Evolutionary conservation across 441 rosid genomes (phyloP).

Genomic region (Euphorbia neoarborescens): DNA sequence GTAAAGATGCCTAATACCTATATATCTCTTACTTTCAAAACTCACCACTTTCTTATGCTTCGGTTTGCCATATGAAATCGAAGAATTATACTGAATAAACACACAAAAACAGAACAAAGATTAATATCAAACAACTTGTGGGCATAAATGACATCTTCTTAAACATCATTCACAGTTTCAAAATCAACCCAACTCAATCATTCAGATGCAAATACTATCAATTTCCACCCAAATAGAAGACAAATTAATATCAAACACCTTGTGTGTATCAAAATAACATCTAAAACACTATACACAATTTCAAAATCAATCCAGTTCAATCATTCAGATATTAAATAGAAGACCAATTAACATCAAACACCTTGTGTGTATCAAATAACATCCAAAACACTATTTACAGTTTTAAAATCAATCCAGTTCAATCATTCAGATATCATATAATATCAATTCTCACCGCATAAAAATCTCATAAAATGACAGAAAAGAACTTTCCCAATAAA

Average conservation of each 20-base stretch:
- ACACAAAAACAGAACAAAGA: not conserved
- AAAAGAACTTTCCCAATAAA: not conserved
- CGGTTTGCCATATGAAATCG: conserved; percentile 27
- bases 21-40: conserved; percentile 35
- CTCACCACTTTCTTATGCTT: conserved; percentile 20
- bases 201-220: not conserved
- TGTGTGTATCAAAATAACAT: not conserved
- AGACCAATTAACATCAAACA: not conserved
- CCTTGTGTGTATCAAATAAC: not conserved
- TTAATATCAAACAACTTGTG: not conserved
- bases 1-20: conserved; percentile 29
- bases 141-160: not conserved
- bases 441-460: not conserved
- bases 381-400: not conserved
- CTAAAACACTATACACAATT: not conserved
- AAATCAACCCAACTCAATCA: not conserved
- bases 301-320: not conserved
- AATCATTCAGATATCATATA: not conserved
- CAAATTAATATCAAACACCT: not conserved
- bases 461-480: too few relatives aligned
- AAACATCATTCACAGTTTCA: not conserved
- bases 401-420: not conserved
- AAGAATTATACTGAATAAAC: conserved; percentile 30
- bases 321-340: not conserved
- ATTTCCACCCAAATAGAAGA: not conserved